Conservation (phyloP, 176 grass and related monocot species). For the Oryza coarctata region DNA sequence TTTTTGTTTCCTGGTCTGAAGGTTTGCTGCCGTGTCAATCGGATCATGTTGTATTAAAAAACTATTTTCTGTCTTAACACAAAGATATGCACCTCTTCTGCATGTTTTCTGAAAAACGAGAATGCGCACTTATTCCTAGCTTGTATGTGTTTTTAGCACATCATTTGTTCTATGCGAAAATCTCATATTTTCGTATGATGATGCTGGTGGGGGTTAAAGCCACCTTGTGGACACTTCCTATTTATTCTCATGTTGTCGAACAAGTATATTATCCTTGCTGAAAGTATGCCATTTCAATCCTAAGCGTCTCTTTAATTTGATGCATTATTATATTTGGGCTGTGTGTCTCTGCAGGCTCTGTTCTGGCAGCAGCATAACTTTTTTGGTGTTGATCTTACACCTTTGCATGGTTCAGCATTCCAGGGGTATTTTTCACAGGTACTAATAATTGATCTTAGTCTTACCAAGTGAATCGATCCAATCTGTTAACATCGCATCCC, state of each 20-base stretch:
- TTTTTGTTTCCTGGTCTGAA: too few species aligned
- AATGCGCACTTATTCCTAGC: not conserved
- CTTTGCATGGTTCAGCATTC: slow-evolving; percentile 82
- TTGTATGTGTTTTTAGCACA: not conserved
- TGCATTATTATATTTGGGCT: slow-evolving; percentile 30
- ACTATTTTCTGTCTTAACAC: not conserved
- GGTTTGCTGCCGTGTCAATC: not conserved
- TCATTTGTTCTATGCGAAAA: not conserved
- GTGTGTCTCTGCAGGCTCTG: slow-evolving; percentile 61
- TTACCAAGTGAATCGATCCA: not conserved
- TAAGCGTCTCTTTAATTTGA: not conserved
- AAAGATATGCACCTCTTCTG: not conserved
- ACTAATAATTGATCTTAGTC: slow-evolving; percentile 7
- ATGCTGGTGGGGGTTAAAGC: not conserved
- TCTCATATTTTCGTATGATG: slow-evolving; percentile 2
- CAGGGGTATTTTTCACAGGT: slow-evolving; percentile 99
- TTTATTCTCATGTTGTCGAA: not conserved
- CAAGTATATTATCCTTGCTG: not conserved
- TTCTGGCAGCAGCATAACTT: slow-evolving; percentile 99
- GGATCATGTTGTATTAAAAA: not conserved
- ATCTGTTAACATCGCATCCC: not conserved
- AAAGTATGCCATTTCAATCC: slow-evolving; percentile 24
- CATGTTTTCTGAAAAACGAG: not conserved
- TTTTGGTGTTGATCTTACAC: slow-evolving; percentile 97
- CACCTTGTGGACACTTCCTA: not conserved